Evolutionary conservation across 352 stramenopile genomes (phyloP).

Genomic region (Pythium sp.): DNA sequence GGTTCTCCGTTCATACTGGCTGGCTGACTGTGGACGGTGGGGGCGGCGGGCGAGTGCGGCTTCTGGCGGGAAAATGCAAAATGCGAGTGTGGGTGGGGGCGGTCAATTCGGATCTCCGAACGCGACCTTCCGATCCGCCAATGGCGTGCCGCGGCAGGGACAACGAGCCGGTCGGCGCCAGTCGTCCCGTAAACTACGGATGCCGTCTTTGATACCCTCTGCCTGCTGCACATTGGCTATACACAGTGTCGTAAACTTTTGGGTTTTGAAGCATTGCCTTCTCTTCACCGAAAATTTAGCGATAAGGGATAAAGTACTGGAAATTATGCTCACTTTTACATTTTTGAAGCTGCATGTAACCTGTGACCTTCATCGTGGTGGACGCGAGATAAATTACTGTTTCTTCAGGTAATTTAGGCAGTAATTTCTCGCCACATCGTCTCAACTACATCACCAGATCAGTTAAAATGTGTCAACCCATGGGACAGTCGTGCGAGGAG

Average conservation of each 20-base stretch:
- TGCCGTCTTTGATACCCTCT: not conserved
- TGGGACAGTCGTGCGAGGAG: too few relatives aligned
- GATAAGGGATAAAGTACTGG: too few relatives aligned
- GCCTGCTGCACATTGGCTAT: not conserved
- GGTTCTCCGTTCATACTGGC: conserved; percentile 46
- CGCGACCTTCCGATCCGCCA: not conserved
- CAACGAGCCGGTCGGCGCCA: not conserved
- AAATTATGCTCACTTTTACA: too few relatives aligned
- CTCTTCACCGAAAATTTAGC: too few relatives aligned
- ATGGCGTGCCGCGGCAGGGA: not conserved
- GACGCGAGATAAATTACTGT: not conserved
- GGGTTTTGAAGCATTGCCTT: too few relatives aligned
- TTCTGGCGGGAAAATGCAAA: conserved; percentile 2
- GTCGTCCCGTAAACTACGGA: not conserved
- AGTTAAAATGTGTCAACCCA: not conserved
- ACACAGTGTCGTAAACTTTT: not conserved
- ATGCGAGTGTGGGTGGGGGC: not conserved
- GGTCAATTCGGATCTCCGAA: not conserved
- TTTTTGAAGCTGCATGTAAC: not conserved
- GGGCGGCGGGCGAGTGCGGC: not conserved
- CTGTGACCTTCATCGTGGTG: not conserved
- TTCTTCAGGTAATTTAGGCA: not conserved
- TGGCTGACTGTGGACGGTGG: not conserved
- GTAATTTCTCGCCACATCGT: not conserved
- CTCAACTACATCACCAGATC: not conserved